Base-by-base conservation (phyloP, 1,139 yeast genomes). In the Scheffersomyces titani region DNA sequence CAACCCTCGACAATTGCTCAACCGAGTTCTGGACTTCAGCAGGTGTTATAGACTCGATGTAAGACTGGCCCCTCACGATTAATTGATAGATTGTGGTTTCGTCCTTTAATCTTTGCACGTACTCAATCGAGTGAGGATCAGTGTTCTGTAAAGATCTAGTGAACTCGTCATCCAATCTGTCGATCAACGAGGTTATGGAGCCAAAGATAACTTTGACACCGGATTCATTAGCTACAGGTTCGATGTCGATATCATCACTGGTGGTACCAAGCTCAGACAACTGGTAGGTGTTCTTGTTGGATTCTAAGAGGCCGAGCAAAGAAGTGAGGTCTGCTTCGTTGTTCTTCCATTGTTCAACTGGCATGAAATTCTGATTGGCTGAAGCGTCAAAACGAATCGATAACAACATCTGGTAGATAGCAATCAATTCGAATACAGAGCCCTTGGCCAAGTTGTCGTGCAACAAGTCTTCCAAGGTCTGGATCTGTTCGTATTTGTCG, bases 101-200 rank as follows among this genome's bases (percentile, higher is more conserved):
- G 74, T 93, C 97, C 73, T 90, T 89, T 71, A 96, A 84, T 72
- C 98, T 86, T 65, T 89, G 92, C 64, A 94, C 85, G 74, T 94
- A 96, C 73, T 96, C 99, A 59, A 91, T 88, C 40, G 98, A 90
- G 72, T 94, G 98, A 53, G 98, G 97, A 72, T 94, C 98, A 66
- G 92, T 88, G 65, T 86, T 86, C 72, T 93, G 93, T 66, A 94
- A 83, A 53, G 97, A 92, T 65, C 89, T 87, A 61, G 90, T 90
- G 67, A 93, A 89, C 77, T 96, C 99, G 69, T 94, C 98, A 71
- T 93, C 98, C 64, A 96, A 83, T 74, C 98, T 87, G 77, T 94
- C 99, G 61, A 93, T 90, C 61, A 90, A 84, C 18, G 98, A 88
- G 53, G 91, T 85, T 55, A 94, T 80, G 47, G 97, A 90, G 51